Conservation (phyloP, 2,329 filamentous ascomycete species). For the Trichothecium roseum region DNA sequence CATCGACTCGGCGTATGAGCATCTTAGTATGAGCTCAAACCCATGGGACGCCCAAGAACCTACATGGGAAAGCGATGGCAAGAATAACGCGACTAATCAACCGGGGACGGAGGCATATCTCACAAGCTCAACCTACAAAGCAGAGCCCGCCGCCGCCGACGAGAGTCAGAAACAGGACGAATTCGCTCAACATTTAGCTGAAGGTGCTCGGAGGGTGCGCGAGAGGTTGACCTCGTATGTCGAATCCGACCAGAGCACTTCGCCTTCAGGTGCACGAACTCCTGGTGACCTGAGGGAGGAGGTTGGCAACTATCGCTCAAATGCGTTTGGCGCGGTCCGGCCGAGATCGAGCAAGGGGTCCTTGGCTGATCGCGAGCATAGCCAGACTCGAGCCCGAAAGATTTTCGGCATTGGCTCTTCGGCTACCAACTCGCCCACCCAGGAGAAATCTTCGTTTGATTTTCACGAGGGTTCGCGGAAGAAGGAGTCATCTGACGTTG, state of each 20-base stretch:
- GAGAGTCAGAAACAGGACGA: constrained; percentile 51
- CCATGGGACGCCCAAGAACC: constrained; percentile 27
- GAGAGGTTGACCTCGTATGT: constrained; percentile 62
- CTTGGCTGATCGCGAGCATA: background rate
- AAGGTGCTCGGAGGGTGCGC: constrained; percentile 59
- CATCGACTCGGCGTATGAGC: constrained; percentile 11
- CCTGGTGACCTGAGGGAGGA: background rate
- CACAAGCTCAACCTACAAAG: background rate
- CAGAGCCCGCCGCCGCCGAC: constrained; percentile 11
- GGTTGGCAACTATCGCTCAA: background rate
- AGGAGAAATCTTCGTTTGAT: background rate
- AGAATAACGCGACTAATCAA: background rate
- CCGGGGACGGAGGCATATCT: background rate
- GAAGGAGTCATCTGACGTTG: constrained; percentile 18
- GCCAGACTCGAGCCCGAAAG: background rate
- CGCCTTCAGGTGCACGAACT: constrained; percentile 1
- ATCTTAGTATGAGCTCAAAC: constrained; percentile 24
- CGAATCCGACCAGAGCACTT: constrained; percentile 38
- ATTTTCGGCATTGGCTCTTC: background rate
- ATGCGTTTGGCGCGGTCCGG: constrained; percentile 1
- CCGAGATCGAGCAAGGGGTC: constrained; percentile 4
- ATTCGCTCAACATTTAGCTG: constrained; percentile 63
- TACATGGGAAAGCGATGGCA: constrained; percentile 8
- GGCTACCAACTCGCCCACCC: background rate
- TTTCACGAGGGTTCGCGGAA: background rate